A percentile compares a stretch with the other conserved stretches of the same genome.
Evolutionary conservation across 805 yeast genomes (phyloP).

Genomic region (Starmerella geochares): DNA sequence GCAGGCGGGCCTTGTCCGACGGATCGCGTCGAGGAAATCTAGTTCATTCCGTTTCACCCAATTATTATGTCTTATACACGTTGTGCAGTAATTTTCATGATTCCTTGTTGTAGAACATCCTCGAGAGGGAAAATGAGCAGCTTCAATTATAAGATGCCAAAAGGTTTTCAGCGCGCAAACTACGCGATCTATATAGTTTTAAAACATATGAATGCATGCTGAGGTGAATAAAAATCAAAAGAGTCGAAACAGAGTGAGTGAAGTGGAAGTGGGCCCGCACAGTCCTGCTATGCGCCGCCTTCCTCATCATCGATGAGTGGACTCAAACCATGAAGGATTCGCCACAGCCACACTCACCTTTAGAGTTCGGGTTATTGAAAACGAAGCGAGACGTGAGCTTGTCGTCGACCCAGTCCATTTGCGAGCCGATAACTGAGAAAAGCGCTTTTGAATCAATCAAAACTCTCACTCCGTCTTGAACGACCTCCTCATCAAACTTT

Average conservation of each 20-base stretch:
- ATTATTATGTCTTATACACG: neutral
- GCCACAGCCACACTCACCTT: constrained; percentile 98
- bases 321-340: constrained; percentile 99
- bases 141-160: too few species aligned
- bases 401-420: constrained; percentile 98
- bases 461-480: constrained; percentile 85
- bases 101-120: too few species aligned
- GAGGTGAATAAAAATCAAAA: neutral
- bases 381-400: constrained; percentile 80
- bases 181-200: neutral
- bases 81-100: neutral
- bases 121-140: too few species aligned
- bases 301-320: constrained; percentile 33
- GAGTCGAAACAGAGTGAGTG: neutral
- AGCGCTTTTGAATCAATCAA: constrained; percentile 92
- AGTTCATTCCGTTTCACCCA: neutral
- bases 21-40: neutral
- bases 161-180: neutral
- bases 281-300: neutral
- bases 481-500: constrained; percentile 89
- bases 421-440: constrained; percentile 89
- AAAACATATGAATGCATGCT: neutral
- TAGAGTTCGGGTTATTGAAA: constrained; percentile 89
- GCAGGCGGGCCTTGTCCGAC: neutral
- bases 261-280: neutral